phyloP scores from a whole-genome alignment of 2,329 filamentous ascomycete genomes.

The Colletotrichum sp. region DNA sequence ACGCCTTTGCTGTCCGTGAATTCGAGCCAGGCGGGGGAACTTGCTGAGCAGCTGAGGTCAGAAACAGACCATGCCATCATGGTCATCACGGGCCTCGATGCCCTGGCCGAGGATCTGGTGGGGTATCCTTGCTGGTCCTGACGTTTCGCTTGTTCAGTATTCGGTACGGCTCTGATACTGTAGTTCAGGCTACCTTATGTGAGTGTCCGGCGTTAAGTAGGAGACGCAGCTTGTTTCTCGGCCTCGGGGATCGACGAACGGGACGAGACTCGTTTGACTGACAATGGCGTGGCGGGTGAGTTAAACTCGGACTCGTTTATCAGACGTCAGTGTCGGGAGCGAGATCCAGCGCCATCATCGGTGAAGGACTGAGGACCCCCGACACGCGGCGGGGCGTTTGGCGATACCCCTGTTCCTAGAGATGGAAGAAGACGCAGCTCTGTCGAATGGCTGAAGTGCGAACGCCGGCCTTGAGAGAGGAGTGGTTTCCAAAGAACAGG shows the following conservation, averaged over 20 bases:
- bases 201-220: neutral
- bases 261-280: neutral
- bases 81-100: neutral
- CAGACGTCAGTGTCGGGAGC: neutral
- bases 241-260: neutral
- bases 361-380: neutral
- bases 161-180: neutral
- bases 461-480: neutral
- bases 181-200: neutral
- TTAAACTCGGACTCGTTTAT: neutral
- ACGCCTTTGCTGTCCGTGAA: neutral
- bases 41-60: neutral
- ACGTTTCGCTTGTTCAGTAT: neutral
- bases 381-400: neutral
- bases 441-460: neutral
- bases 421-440: neutral
- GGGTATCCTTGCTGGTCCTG: neutral
- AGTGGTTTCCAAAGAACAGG: neutral
- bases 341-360: neutral
- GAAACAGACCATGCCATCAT: neutral
- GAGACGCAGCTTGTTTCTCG: neutral
- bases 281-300: neutral
- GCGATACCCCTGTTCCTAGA: neutral
- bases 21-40: neutral
- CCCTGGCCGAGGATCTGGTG: conserved; percentile 1